A percentile compares a stretch with the other conserved stretches of the same genome.
phyloP scores from a whole-genome alignment of 306 rosid species.

The Sphenostylis stenocarpa region DNA sequence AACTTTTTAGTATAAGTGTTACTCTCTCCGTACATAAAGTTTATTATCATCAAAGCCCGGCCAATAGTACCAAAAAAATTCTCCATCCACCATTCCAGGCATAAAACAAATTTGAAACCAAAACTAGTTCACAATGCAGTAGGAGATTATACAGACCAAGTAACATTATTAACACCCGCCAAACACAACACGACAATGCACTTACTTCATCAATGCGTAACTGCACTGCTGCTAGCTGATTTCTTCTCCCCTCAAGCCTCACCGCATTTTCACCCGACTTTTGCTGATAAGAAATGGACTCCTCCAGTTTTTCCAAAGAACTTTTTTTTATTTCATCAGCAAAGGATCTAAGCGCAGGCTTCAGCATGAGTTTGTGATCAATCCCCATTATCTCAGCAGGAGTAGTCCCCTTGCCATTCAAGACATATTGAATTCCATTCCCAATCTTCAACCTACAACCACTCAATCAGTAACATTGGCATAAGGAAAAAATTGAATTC shows the following conservation, averaged over 20 bases:
- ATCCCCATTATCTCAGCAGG: slow-evolving; percentile 82
- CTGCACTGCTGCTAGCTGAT: slow-evolving; percentile 49
- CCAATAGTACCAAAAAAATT: not conserved
- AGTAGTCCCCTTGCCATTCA: slow-evolving; percentile 74
- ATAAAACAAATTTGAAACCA: not conserved
- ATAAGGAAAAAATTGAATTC: not conserved
- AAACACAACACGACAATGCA: slow-evolving; percentile 13
- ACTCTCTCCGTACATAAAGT: not conserved
- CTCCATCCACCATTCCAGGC: not conserved
- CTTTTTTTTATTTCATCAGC: slow-evolving; percentile 59
- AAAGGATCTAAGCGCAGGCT: slow-evolving; percentile 61
- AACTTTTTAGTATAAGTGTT: not conserved
- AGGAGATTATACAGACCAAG: not conserved
- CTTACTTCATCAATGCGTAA: slow-evolving; percentile 62
- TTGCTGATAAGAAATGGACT: slow-evolving; percentile 58
- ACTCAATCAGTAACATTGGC: not conserved
- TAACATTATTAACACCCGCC: not conserved
- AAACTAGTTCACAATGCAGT: not conserved
- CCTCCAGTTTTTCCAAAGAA: slow-evolving; percentile 68
- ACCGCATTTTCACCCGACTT: slow-evolving; percentile 56
- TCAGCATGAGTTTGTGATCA: slow-evolving; percentile 61
- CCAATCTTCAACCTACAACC: slow-evolving; percentile 73
- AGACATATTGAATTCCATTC: slow-evolving; percentile 57
- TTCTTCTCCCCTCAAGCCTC: slow-evolving; percentile 64
- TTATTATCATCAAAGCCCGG: not conserved